Evolutionary conservation across 148 eudicot species (phyloP), one percentile per base, ranked within the genome.

Genomic region (Cornus suecica): DNA sequence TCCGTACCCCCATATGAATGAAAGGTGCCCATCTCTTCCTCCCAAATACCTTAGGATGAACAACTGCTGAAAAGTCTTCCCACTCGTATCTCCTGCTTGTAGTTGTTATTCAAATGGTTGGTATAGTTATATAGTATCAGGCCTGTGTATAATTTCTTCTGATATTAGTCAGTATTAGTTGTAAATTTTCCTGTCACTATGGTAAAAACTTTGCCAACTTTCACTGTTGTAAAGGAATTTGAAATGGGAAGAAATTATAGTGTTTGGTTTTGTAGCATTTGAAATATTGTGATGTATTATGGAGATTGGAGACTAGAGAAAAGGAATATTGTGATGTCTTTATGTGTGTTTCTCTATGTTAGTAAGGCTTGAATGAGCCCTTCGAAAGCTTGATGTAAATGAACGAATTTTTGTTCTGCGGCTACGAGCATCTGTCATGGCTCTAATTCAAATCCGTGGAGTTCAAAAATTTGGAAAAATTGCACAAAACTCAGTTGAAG

Each of bases 21-120:
- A 95, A 77, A 88, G 56, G 74, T 95, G 99, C 72, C 97, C 97
- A 10, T 89, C 97, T 31, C 79, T 95, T 77, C 97, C 99, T 18
- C 97, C 99, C 14, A 79, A 85, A 41, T 95, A 95, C 72, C 61
- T 66, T 72, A 87, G 97, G 81, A 75, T 94, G 25, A 58, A 63
- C 30, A 73, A 76, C 65, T 92, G 99, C 81, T 95, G 87, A 92
- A 20, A 37, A 74, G 18, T 31, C 52, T 48, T 45, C 27, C 10
- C 5, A 37, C 3, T 61, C 22, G n/a, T 29, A 32, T 64, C 20
- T 22, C 32, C 25, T n/a, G 31, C 16, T 54, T 15, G 26, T 32
- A 65, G 73, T 66, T 63, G 34, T 58, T 8, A 16, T 18, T 5
- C 37, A 18, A 15, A 67, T 45, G 51, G 28, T 63, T 74, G 67